Percentiles rank a stretch among this genome's conserved stretches.
phyloP scores from a whole-genome alignment of 495 filamentous ascomycete genomes.

The Parachaetomium inaequale region DNA sequence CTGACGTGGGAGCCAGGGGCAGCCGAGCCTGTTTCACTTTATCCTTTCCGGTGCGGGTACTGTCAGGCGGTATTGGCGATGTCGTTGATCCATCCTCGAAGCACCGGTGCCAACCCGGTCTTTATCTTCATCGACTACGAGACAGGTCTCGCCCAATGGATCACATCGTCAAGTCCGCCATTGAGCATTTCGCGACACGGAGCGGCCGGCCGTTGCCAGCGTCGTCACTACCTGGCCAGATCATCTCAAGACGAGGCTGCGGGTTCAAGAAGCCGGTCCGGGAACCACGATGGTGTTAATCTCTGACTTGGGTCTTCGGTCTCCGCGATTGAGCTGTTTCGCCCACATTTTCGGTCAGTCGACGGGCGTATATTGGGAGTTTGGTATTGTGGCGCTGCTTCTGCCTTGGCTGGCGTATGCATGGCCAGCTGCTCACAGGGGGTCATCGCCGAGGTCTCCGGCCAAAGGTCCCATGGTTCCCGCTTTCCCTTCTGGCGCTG shows the following conservation, averaged over 20 bases:
- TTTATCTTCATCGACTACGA: background rate
- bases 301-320: background rate
- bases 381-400: background rate
- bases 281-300: background rate
- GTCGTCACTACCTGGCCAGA: background rate
- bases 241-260: background rate
- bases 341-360: background rate
- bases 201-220: background rate
- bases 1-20: background rate
- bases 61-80: background rate
- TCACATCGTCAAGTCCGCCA: background rate
- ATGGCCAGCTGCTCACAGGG: background rate
- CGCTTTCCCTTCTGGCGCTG: background rate
- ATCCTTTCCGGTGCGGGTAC: background rate
- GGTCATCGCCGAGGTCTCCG: background rate
- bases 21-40: background rate
- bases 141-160: background rate
- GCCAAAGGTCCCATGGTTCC: background rate
- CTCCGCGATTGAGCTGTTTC: constrained; percentile 15
- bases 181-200: constrained; percentile 8
- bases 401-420: background rate
- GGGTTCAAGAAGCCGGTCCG: background rate
- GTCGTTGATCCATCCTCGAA: background rate
- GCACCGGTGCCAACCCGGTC: background rate
- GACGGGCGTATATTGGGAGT: background rate